A percentile compares a stretch with the other conserved stretches of the same genome.
phyloP scores from a whole-genome alignment of 345 rosid species.

The Acer negundo region DNA sequence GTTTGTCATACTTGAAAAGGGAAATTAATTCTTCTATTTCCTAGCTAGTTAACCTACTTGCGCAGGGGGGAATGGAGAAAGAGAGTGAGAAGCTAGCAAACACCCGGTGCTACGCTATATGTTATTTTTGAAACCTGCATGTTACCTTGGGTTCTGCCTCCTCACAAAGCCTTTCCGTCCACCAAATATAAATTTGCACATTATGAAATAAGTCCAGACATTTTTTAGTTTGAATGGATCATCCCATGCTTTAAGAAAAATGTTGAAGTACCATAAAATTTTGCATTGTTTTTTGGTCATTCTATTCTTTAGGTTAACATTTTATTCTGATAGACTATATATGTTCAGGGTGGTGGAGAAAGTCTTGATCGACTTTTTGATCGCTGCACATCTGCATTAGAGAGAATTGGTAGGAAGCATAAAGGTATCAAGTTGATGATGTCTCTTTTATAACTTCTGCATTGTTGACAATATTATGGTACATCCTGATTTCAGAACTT shows the following conservation, averaged over 20 bases:
- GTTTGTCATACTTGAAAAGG: not conserved
- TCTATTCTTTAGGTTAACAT: not conserved
- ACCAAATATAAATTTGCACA: not conserved
- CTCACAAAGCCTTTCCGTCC: not conserved
- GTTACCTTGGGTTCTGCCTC: not conserved
- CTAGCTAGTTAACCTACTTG: not conserved
- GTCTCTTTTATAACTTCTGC: not conserved
- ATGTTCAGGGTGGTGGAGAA: conserved; percentile 83
- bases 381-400: conserved; percentile 67
- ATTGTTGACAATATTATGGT: not conserved
- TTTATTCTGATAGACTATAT: not conserved
- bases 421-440: conserved; percentile 41
- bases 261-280: not conserved
- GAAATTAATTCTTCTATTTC: not conserved
- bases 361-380: conserved; percentile 67
- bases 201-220: conserved; percentile 1
- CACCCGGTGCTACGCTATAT: not conserved
- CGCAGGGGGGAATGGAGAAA: not conserved
- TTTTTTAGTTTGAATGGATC: not conserved
- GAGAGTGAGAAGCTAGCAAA: not conserved
- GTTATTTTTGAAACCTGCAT: not conserved
- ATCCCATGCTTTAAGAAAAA: not conserved
- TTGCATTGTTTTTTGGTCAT: not conserved
- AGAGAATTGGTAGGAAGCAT: conserved; percentile 68
- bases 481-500: not conserved